Conservation (phyloP, 106 monocot genomes). For the Acanthochlamys bracteata region DNA sequence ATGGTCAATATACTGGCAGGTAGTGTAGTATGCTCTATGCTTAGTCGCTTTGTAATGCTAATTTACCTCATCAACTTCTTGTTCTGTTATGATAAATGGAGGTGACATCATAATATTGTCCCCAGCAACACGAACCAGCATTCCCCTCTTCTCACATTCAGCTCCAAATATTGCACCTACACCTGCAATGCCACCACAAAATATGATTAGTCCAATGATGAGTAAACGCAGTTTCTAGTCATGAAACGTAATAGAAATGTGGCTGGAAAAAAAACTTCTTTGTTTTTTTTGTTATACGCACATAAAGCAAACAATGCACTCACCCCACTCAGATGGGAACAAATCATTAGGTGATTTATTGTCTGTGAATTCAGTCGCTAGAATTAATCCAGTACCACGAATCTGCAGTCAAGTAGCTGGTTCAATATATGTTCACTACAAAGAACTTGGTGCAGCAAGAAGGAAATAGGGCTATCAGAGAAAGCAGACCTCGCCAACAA, state of each 20-base stretch:
- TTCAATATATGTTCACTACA: too few species aligned
- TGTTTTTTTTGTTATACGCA: neutral
- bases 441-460: too few species aligned
- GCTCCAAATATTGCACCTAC: slow-evolving; percentile 85
- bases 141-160: slow-evolving; percentile 81
- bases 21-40: neutral
- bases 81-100: slow-evolving; percentile 49
- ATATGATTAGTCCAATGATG: neutral
- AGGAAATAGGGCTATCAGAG: neutral
- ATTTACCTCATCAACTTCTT: slow-evolving; percentile 77
- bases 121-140: slow-evolving; percentile 75
- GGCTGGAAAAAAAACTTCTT: neutral
- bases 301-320: neutral
- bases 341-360: slow-evolving; percentile 80
- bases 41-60: neutral
- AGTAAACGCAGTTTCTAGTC: neutral
- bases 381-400: slow-evolving; percentile 76
- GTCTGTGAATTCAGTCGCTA: slow-evolving; percentile 82
- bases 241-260: neutral
- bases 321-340: slow-evolving; percentile 97
- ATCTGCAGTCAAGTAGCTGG: slow-evolving; percentile 33
- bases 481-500: slow-evolving; percentile 75
- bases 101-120: slow-evolving; percentile 96
- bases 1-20: neutral
- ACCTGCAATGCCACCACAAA: slow-evolving; percentile 20